phyloP scores from a whole-genome alignment of 441 rosid species.

The Bruguiera hainesii region DNA sequence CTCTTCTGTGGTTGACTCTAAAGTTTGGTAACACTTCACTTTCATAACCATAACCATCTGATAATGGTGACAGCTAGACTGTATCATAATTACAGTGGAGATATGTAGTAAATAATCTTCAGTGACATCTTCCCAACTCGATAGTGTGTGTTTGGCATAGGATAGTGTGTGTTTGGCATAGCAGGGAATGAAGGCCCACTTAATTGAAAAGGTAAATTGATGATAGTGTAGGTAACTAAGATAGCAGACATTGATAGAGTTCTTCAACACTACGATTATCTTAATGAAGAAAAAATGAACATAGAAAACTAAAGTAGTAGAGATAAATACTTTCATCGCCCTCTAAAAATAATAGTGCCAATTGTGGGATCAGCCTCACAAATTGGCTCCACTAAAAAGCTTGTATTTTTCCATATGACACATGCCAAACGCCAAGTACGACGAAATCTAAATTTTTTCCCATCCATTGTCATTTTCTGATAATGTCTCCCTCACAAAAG shows the following conservation, averaged over 20 bases:
- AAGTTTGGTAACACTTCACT: conserved; percentile 20
- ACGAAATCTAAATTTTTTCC: neutral
- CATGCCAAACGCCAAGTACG: no score
- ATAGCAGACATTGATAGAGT: neutral
- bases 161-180: neutral
- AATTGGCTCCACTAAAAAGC: no score
- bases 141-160: neutral
- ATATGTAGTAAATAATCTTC: no score
- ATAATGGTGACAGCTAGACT: neutral
- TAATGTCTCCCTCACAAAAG: no score
- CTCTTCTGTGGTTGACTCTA: conserved; percentile 10
- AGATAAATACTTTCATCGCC: no score
- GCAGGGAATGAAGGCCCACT: neutral
- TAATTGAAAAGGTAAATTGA: neutral
- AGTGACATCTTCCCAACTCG: neutral
- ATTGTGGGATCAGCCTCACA: no score
- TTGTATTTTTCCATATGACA: no score
- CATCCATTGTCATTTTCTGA: neutral
- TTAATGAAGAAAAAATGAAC: no score
- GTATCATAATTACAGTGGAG: neutral
- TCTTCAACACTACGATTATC: no score
- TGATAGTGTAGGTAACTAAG: neutral
- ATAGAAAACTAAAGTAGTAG: no score
- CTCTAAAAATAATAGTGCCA: no score
- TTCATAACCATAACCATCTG: conserved; percentile 11